Percentiles rank a stretch among this genome's conserved stretches.
phyloP scores from a whole-genome alignment of 257 asterid genomes.

The Solanum phureja region DNA sequence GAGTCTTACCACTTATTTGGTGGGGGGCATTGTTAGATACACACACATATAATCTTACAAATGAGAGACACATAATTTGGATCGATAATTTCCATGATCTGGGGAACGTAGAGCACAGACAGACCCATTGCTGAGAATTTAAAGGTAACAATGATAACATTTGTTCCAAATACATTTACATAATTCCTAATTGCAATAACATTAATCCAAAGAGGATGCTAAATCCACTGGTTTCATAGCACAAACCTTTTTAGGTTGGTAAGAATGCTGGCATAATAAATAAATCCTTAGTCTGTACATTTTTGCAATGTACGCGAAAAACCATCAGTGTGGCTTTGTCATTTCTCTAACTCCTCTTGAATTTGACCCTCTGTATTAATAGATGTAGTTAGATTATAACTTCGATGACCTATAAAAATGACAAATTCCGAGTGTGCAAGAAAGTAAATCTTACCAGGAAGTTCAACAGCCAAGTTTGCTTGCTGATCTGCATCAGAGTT shows the following conservation, averaged over 20 bases:
- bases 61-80: not conserved
- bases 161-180: not conserved
- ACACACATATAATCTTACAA: not conserved
- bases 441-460: constrained; percentile 44
- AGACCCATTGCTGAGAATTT: not conserved
- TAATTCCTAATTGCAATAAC: not conserved
- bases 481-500: constrained; percentile 91
- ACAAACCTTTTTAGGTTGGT: not conserved
- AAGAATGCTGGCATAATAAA: not conserved
- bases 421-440: not conserved
- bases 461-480: constrained; percentile 86
- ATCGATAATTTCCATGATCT: too few relatives aligned
- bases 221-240: not conserved
- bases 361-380: constrained; percentile 56
- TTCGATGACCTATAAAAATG: not conserved
- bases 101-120: too few relatives aligned
- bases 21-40: not conserved
- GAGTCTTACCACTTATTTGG: not conserved
- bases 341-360: constrained; percentile 59
- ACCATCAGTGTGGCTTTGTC: not conserved
- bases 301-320: not conserved
- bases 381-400: not conserved
- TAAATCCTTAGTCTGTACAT: not conserved
- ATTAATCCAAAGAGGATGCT: not conserved
- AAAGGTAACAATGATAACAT: not conserved